Evolutionary conservation across 306 rosid species (phyloP).

Genomic region (Corylus avellana): DNA sequence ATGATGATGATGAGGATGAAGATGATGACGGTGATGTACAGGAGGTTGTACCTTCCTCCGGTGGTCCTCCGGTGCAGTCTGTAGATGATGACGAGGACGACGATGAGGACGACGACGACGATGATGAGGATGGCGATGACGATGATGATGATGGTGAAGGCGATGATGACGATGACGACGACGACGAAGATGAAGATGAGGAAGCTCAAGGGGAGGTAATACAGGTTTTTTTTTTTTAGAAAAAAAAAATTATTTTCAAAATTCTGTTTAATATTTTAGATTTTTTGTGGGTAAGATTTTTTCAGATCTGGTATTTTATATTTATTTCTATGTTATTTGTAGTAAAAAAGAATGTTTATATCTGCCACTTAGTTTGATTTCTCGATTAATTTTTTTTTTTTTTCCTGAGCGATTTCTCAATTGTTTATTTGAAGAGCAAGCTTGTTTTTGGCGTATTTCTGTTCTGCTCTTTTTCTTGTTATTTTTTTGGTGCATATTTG

Average conservation of each 20-base stretch:
- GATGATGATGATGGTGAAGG: constrained; percentile 39
- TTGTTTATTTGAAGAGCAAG: background rate
- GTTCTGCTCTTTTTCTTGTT: background rate
- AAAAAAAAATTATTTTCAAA: background rate
- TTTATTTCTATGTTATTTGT: background rate
- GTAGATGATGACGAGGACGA: constrained; percentile 48
- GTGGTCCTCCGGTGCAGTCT: constrained; percentile 44
- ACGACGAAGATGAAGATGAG: constrained; percentile 44
- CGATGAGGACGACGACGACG: constrained; percentile 40
- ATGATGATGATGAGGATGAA: constrained; percentile 28
- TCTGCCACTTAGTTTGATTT: too few relatives aligned
- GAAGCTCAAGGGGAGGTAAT: constrained; percentile 26
- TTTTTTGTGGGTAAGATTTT: background rate
- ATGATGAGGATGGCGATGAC: constrained; percentile 29
- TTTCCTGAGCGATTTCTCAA: too few relatives aligned
- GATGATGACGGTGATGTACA: constrained; percentile 48
- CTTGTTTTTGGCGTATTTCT: background rate
- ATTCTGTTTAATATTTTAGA: background rate
- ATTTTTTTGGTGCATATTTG: background rate
- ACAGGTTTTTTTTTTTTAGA: background rate
- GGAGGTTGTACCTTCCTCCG: constrained; percentile 46
- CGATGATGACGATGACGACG: constrained; percentile 51
- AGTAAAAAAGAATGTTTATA: background rate
- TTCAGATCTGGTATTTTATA: constrained; percentile 1
- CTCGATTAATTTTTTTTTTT: too few relatives aligned